Conservation (phyloP, 148 eudicot genomes). For the Limonium bicolor region DNA sequence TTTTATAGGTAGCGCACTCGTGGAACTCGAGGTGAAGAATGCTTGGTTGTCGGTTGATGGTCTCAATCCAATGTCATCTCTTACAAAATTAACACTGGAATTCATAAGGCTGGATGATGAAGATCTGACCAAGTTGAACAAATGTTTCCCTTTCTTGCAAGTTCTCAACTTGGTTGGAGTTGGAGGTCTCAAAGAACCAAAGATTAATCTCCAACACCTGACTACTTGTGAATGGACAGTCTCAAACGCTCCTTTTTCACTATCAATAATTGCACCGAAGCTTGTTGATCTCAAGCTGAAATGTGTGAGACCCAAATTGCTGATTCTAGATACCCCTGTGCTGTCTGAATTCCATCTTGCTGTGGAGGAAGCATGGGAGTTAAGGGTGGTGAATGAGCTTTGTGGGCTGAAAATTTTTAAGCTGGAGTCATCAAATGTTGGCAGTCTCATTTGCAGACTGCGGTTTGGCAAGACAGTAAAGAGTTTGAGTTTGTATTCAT, state of each 20-base stretch:
- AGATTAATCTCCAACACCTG: constrained; percentile 36
- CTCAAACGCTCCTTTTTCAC: constrained; percentile 47
- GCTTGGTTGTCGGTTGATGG: constrained; percentile 59
- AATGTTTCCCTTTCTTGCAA: constrained; percentile 36
- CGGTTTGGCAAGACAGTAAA: constrained; percentile 17
- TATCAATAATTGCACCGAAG: constrained; percentile 37
- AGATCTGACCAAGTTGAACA: constrained; percentile 32
- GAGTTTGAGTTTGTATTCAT: constrained; percentile 21
- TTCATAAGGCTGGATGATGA: constrained; percentile 54
- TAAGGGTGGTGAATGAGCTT: constrained; percentile 19
- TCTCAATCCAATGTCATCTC: constrained; percentile 28
- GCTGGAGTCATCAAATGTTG: constrained; percentile 22
- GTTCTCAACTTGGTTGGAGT: constrained; percentile 52
- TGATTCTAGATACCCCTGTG: constrained; percentile 33
- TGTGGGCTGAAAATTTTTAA: constrained; percentile 21
- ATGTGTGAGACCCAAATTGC: constrained; percentile 33
- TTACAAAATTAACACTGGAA: constrained; percentile 47
- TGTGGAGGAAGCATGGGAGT: constrained; percentile 19
- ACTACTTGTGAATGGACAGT: constrained; percentile 34
- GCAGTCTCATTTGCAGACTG: constrained; percentile 16
- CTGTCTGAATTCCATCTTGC: constrained; percentile 35
- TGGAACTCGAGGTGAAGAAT: constrained; percentile 35
- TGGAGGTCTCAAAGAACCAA: constrained; percentile 51
- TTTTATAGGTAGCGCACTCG: constrained; percentile 32
- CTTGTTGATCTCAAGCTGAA: constrained; percentile 35